These are phyloP conservation scores for Auricularia sp. DNA, from an alignment of 768 basidiomycete genomes.

Conservation along the genomic window DNA sequence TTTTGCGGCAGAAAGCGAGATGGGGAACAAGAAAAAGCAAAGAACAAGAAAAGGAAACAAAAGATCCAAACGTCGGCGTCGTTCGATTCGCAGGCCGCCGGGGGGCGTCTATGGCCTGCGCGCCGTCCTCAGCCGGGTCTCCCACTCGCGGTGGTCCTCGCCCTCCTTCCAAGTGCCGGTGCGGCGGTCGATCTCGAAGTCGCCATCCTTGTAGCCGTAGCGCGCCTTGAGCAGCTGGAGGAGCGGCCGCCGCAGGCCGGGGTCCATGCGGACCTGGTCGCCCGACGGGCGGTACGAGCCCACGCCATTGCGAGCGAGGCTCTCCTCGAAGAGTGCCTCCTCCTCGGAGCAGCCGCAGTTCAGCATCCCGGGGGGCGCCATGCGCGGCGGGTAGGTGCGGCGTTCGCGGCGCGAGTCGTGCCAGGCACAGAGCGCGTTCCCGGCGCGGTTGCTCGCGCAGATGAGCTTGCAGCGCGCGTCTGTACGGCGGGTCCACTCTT, in stretches of 20 bases:
- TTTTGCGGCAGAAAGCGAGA: too few species aligned
- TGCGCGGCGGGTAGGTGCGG: conserved; percentile 63
- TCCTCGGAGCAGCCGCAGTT: conserved; percentile 83
- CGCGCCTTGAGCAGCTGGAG: conserved; percentile 59
- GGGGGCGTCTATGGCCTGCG: neutral
- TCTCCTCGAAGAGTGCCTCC: conserved; percentile 81
- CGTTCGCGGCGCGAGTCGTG: conserved; percentile 82
- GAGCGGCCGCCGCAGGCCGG: conserved; percentile 71
- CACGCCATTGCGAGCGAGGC: conserved; percentile 64
- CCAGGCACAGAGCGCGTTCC: conserved; percentile 84
- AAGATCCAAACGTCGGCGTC: neutral
- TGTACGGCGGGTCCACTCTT: conserved; percentile 63
- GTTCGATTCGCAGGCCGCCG: neutral
- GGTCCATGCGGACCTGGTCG: conserved; percentile 82
- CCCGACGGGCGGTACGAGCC: conserved; percentile 70
- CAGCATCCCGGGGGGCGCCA: conserved; percentile 65
- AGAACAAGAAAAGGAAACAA: too few species aligned
- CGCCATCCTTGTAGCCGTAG: conserved; percentile 74
- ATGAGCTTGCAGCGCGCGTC: conserved; percentile 59
- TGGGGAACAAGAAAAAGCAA: too few species aligned
- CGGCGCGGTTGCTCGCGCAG: conserved; percentile 78
- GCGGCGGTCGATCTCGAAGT: conserved; percentile 63
- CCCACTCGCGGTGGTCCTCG: conserved; percentile 38
- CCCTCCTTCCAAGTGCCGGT: conserved; percentile 60
- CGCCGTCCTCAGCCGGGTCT: neutral